Evolutionary conservation across 2,329 filamentous ascomycete species (phyloP), one percentile per base, ranked within the genome.

Genomic region (Rhynchosporium secalis): DNA sequence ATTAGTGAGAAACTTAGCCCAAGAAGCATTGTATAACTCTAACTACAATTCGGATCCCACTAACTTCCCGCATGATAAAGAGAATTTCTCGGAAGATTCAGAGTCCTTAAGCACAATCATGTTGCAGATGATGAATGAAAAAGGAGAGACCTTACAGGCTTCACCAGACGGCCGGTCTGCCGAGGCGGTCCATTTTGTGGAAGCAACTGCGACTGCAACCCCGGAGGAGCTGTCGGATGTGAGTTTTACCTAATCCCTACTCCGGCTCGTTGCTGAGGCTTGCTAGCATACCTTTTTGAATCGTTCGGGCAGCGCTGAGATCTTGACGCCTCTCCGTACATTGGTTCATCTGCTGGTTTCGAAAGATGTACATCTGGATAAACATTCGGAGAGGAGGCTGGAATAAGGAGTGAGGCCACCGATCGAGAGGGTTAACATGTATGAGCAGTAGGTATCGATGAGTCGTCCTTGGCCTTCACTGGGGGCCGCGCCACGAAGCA

Each of bases 261-360:
- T 38, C 12, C 28, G 13, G 49, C 29, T 58, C 47, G 43, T 55
- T 62, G 47, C 54, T 62, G 58, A 64, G 31, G 47, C 52, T 64
- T 58, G 20, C 31, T 58, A 58, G 45, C 33, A 58, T 38, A 54
- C 62, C 38, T 64, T 64, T 31, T 62, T 64, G 20, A 60, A 54
- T 46, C 41, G 45, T 51, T 61, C 33, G 45, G 54, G 45, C 33
- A 60, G 49, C 49, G 49, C 57, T 56, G 20, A 56, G 43, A 57
- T 63, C 61, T 60, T 63, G 49, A 61, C 51, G 46, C 57, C 52
- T 63, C 45, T 60, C n/a, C 54, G 9, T 57, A 61, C 26, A 31
- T 61, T 61, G 20, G 52, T 40, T 52, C 36, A 61, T 41, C 47
- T 57, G 20, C 59, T 61, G 38, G 52, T 51, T 57, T 57, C 52